phyloP scores from a whole-genome alignment of 129 eudicot genomes.

The Mikania micrantha region DNA sequence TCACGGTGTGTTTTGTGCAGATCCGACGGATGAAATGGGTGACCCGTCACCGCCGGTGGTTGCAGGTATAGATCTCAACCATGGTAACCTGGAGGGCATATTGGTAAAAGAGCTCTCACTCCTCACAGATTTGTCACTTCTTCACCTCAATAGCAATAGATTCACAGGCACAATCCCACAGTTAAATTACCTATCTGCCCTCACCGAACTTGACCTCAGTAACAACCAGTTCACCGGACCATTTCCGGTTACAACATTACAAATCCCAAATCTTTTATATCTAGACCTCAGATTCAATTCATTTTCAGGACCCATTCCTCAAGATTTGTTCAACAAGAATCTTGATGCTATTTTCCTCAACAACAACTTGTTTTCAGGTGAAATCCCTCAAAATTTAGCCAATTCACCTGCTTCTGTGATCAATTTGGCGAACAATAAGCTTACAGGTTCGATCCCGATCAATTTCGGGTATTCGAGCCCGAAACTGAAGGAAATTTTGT shows the following conservation, averaged over 20 bases:
- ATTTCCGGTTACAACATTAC: conserved; percentile 42
- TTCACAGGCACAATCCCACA: too few relatives aligned
- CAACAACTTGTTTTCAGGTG: conserved; percentile 60
- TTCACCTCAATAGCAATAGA: conserved; percentile 9
- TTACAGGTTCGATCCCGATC: conserved; percentile 62
- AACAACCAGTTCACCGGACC: conserved; percentile 75
- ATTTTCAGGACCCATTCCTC: conserved; percentile 70
- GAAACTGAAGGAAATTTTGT: conserved; percentile 65
- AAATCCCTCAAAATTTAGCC: conserved; percentile 64
- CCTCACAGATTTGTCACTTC: background rate
- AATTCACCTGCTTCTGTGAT: conserved; percentile 91
- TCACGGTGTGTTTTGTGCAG: background rate
- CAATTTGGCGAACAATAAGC: conserved; percentile 72
- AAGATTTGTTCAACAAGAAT: conserved; percentile 51
- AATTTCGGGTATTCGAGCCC: conserved; percentile 67
- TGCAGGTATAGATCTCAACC: conserved; percentile 91
- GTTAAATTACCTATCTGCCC: too few relatives aligned
- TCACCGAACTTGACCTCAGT: conserved; percentile 56
- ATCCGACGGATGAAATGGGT: too few relatives aligned
- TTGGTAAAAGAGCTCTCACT: conserved; percentile 62
- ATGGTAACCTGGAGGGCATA: conserved; percentile 64
- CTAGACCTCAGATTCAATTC: conserved; percentile 77
- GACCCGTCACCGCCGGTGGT: conserved; percentile 16
- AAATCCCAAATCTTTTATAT: conserved; percentile 62
- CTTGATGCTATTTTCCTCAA: conserved; percentile 90